Base-by-base conservation (phyloP, 345 rosid species). In the Balakata baccata region DNA sequence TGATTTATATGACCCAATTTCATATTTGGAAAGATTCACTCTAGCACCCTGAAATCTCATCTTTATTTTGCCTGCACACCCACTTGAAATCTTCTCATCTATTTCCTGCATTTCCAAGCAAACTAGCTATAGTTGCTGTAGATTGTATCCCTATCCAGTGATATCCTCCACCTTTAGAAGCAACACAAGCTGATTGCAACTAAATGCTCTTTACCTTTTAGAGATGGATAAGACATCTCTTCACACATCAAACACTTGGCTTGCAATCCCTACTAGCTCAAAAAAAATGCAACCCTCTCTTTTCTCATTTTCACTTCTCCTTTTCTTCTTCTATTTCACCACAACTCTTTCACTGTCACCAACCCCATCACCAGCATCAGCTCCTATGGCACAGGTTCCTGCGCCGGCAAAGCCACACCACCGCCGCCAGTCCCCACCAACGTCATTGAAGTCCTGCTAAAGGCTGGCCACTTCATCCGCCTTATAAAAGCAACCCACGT, bases 391-490 rank as follows among this genome's bases (percentile, higher is more conserved):
- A 12, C 43, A 49, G 39, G 16, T 57, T 7, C 64, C 77, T 0
- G 4, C 66, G 3, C 29, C 71, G 18, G 18, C 51, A 12, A 62
- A 53, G 5, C 37, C 50, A 9, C 59, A 14, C 73, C 78, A 3
- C 51, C 67, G 1, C 62, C 71, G 5, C 52, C 56, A 3, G 66
- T 5, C 18, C 77, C 78, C 0, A 54, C 60, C 0, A 68, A 78
- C 71, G 46, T 65, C 12, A 13, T 52, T 25, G 53, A 22, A 16
- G 16, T 78, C 74, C 75, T 78, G 18, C 54, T 66, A 20, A 78
- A 78, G 10, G 71, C 74, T 7, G 59, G 70, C 25, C 52, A 73
- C 49, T 74, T 63, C n/a, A 46, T 57, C 71, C 77, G 81, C 17
- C 74, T 74, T 17, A 54, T 78, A 37, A 69, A 74, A 49, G 59